These are phyloP conservation scores for Polygonum maritimum DNA, from an alignment of 148 eudicot genomes.

Conservation along the genomic window DNA sequence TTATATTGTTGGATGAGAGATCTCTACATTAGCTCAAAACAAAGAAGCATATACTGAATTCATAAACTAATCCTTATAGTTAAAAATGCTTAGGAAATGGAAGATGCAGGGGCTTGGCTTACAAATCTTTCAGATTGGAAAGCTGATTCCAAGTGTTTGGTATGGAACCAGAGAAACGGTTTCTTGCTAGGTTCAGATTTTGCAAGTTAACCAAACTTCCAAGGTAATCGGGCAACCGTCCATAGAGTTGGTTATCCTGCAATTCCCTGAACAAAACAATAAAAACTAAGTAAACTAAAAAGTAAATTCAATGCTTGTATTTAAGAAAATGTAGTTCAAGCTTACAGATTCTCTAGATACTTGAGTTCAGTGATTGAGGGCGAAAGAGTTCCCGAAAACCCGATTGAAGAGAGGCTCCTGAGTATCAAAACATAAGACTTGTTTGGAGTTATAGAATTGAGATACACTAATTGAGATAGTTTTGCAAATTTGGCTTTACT, in stretches of 20 bases:
- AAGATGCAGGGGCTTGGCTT: constrained; percentile 14
- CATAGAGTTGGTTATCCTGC: constrained; percentile 43
- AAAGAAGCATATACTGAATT: too few species aligned
- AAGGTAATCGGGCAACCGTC: constrained; percentile 45
- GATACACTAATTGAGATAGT: not conserved
- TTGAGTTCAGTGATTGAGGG: constrained; percentile 44
- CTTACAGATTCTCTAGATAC: constrained; percentile 47
- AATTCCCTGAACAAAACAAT: constrained; percentile 36
- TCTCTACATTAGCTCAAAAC: constrained; percentile 24
- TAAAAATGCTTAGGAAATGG: too few species aligned
- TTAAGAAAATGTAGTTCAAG: not conserved
- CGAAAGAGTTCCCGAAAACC: constrained; percentile 54
- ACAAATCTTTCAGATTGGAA: constrained; percentile 70
- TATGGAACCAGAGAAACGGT: constrained; percentile 59
- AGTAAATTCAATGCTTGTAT: not conserved
- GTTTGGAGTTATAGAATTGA: not conserved
- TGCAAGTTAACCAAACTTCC: constrained; percentile 38
- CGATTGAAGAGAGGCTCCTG: constrained; percentile 51
- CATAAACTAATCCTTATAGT: too few species aligned
- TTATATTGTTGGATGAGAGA: constrained; percentile 65
- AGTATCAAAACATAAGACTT: not conserved
- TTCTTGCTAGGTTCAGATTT: constrained; percentile 62
- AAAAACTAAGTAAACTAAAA: not conserved
- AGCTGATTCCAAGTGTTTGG: constrained; percentile 73
- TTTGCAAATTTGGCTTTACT: constrained; percentile 16